Base-by-base conservation (phyloP, 2,329 filamentous ascomycete species). In the Furcasterigmium sp. region DNA sequence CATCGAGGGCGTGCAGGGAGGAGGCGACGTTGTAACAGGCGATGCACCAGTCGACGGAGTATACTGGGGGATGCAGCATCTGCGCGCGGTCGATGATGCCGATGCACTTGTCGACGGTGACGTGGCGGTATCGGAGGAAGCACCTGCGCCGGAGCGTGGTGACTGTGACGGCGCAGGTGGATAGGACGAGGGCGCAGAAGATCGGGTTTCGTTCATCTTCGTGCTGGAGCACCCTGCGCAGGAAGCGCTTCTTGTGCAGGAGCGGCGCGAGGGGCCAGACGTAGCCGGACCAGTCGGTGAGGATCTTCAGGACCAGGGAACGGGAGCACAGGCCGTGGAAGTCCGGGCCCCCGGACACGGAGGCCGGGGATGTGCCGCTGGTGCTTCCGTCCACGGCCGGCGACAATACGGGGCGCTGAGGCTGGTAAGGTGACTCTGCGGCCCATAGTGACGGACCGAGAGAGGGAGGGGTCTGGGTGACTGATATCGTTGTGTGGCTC, bases 21-120 rank as follows among this genome's bases (percentile, higher is more conserved):
- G 45, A 51, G 3, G 56, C 56, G 6, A 65, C 42, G 29, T 65
- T 62, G 41, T 65, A 66, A 50, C 60, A 57, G n/a, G 61, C 54
- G 18, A 62, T 53, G 45, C 61, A 63, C 50, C 60, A 64, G 35
- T 65, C 61, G 1, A 65, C 44, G 3, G 54, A 55, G 38, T 60
- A 64, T 5, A 8, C 25, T 0, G 43, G 35, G 1, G 53, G 47
- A 36, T 32, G 37, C 0, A 62, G 46, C 14, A 63, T 44, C 4
- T 53, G 38, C n/a, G 59, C 47, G 4, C 53, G 43, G 28, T 60
- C 56, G 14, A 64, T 52, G 13, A 62, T 55, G 13, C 53, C 48
- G 3, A 59, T 36, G 32, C 61, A 64, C 9, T 48, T 45, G 9
- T 55, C 46, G 10, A 60, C 52, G 1, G 59, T 63, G 11, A 64